Evolutionary conservation across 495 filamentous ascomycete genomes (phyloP).

Genomic region (Daldinia decipiens): DNA sequence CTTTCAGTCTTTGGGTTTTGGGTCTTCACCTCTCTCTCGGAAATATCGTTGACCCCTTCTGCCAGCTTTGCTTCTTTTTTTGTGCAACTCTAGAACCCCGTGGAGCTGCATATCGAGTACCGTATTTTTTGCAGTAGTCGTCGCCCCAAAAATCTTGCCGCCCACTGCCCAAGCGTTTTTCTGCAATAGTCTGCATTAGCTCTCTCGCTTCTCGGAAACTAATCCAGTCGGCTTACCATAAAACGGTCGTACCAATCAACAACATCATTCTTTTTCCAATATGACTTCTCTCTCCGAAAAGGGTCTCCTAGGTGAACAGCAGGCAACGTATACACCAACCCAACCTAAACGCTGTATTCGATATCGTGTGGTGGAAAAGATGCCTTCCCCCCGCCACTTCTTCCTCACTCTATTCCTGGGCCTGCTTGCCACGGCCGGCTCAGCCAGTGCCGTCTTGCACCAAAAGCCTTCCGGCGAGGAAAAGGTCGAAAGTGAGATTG

Average conservation of each 20-base stretch:
- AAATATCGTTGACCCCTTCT: constrained; percentile 23
- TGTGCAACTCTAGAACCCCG: constrained; percentile 23
- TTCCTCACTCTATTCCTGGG: constrained; percentile 46
- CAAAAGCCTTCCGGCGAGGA: constrained; percentile 26
- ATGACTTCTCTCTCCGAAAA: constrained; percentile 31
- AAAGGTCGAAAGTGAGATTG: constrained; percentile 15
- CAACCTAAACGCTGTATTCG: constrained; percentile 18
- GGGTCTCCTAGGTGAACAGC: constrained; percentile 25
- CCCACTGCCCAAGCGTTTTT: constrained; percentile 32
- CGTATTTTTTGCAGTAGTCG: constrained; percentile 12
- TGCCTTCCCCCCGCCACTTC: constrained; percentile 42
- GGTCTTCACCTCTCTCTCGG: constrained; percentile 7
- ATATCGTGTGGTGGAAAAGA: constrained; percentile 40
- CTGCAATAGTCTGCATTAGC: constrained; percentile 43
- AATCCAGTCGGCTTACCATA: constrained; percentile 24
- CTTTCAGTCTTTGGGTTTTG: neutral
- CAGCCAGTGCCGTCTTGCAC: constrained; percentile 47
- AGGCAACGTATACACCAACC: constrained; percentile 9
- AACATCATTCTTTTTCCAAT: constrained; percentile 17
- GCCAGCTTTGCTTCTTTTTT: constrained; percentile 11
- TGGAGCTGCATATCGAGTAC: constrained; percentile 22
- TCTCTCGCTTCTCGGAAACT: constrained; percentile 29
- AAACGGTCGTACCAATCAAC: constrained; percentile 20
- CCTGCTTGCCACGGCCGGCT: constrained; percentile 45
- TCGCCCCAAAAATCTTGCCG: constrained; percentile 28